These are phyloP conservation scores for Pythium diclinum DNA, from an alignment of 352 stramenopile genomes.

Conservation along the genomic window DNA sequence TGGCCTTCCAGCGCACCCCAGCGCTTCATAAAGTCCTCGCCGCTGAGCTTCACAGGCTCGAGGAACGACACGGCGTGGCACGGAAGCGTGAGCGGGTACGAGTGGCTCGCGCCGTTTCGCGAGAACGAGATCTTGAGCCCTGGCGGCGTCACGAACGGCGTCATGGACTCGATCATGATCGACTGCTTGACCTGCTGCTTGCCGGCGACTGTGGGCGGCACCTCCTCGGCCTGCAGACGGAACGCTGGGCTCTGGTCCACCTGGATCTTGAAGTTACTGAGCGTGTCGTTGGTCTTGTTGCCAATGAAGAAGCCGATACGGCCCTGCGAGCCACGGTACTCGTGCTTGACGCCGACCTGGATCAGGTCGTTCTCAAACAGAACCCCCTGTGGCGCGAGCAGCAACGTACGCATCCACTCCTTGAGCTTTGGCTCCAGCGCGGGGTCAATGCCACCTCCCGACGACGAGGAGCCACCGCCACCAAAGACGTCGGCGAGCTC, in stretches of 20 bases:
- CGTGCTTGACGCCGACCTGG: constrained; percentile 95
- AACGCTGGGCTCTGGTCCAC: constrained; percentile 49
- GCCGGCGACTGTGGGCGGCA: constrained; percentile 67
- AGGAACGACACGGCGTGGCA: constrained; percentile 91
- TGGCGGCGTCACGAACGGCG: constrained; percentile 89
- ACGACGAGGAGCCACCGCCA: constrained; percentile 19
- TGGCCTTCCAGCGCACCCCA: constrained; percentile 91
- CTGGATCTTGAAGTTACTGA: constrained; percentile 84
- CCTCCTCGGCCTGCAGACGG: constrained; percentile 64
- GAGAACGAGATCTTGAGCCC: constrained; percentile 87
- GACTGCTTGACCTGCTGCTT: constrained; percentile 92
- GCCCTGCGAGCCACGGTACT: constrained; percentile 93
- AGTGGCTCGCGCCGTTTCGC: constrained; percentile 55
- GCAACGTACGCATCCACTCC: constrained; percentile 81
- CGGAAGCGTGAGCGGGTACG: constrained; percentile 75
- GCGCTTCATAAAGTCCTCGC: constrained; percentile 91
- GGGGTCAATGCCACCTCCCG: constrained; percentile 37
- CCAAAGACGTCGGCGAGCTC: constrained; percentile 56
- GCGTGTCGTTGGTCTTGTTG: constrained; percentile 83
- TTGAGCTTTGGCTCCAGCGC: constrained; percentile 44
- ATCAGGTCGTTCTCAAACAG: constrained; percentile 91
- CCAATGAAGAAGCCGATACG: constrained; percentile 95
- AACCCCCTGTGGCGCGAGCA: constrained; percentile 90
- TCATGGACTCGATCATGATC: constrained; percentile 91
- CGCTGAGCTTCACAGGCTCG: constrained; percentile 88